phyloP scores from a whole-genome alignment of 1,284 basidiomycete genomes.

The Flammula alnicola region DNA sequence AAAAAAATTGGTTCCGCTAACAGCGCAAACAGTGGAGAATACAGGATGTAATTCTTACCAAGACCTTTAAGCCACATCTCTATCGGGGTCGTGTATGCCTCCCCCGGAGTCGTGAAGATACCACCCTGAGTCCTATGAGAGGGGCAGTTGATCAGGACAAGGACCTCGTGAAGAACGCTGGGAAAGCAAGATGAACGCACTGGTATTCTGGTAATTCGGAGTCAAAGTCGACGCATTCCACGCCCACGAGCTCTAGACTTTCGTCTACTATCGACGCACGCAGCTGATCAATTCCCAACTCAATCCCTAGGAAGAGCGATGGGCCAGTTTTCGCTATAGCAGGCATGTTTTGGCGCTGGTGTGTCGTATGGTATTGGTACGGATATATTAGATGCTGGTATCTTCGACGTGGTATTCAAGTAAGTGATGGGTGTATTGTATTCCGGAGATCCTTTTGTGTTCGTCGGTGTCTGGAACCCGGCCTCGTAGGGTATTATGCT shows the following conservation, averaged over 20 bases:
- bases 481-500: constrained; percentile 21
- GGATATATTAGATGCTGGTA: constrained; percentile 34
- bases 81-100: constrained; percentile 81
- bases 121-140: constrained; percentile 73
- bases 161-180: constrained; percentile 9
- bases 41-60: constrained; percentile 53
- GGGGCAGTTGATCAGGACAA: constrained; percentile 12
- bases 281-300: constrained; percentile 80
- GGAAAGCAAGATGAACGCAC: constrained; percentile 46
- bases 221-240: constrained; percentile 82
- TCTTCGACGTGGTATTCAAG: constrained; percentile 30
- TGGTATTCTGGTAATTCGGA: constrained; percentile 78
- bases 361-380: constrained; percentile 14
- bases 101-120: constrained; percentile 82
- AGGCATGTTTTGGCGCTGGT: constrained; percentile 43
- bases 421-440: constrained; percentile 22
- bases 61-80: constrained; percentile 87
- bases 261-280: constrained; percentile 82
- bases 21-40: constrained; percentile 24
- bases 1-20: constrained; percentile 52
- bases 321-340: constrained; percentile 55
- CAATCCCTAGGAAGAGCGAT: constrained; percentile 74
- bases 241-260: constrained; percentile 75
- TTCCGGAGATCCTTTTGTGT: constrained; percentile 11
- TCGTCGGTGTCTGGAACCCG: constrained; percentile 6